Evolutionary conservation across 768 basidiomycete genomes (phyloP), one percentile per base, ranked within the genome.

Genomic region (Trichaptum fuscoviolaceum): DNA sequence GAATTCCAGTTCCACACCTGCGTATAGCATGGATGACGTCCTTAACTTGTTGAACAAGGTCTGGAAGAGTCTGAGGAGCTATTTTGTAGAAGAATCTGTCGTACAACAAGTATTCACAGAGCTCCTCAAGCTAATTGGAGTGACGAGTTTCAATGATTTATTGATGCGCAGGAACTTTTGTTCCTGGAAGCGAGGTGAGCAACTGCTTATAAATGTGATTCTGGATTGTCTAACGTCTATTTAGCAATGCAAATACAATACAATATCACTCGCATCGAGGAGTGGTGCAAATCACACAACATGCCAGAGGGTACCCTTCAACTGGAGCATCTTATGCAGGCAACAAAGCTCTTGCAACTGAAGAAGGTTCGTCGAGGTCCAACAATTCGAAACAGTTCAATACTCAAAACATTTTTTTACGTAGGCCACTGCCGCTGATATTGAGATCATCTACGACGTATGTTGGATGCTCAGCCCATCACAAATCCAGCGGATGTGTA

Each of bases 171-270:
- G 97, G 63, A 99, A 99, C 77, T 99, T 99, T 79, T 96, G 94
- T 70, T 98, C 96, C 7, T 99, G 97, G 97, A 99, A 99, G 79
- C 87, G 97, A 84, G 96, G 96, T 96, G 71, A 64, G 84, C 25
- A 24, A 23, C 68, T 30, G 67, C 59, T 3, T 34, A 7, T 17
- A 3, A 61, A 30, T 52, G 10, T 30, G 35, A 10, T 23, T 25
- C 24, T 8, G 20, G n/a, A 42, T 36, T 20, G 25, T 36, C 59
- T 35, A n/a, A n/a, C 57, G 34, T 57, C 23, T 66, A 65, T 59
- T 52, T 69, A 98, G 97, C 97, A 4, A 99, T 99, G 97, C 97
- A 99, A 85, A 99, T 99, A 66, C 97, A 99, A 76, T 99, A 99
- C 77, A 99, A 99, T 75, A 97, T 99, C 75, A 99, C 96, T 34